Evolutionary conservation across 148 eudicot species (phyloP), one percentile per base, ranked within the genome.

Genomic region (Drosera capensis): DNA sequence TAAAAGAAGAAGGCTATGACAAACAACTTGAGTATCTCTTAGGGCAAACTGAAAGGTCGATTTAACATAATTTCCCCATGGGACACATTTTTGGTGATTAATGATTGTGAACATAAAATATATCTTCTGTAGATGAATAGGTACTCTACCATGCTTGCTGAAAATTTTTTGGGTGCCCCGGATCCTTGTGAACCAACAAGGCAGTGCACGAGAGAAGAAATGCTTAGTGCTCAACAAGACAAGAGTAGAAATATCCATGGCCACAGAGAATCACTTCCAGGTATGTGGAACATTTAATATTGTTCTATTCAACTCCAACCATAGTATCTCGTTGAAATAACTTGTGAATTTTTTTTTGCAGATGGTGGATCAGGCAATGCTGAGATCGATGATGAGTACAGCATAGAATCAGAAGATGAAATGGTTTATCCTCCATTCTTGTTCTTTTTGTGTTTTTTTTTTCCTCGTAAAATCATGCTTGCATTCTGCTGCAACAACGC

Each of bases 81-180:
- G n/a, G n/a, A n/a, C n/a, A n/a, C n/a, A 51, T 22, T 21, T 16
- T 48, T 64, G 28, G 52, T 29, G 48, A 12, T 14, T 29, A 47
- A 46, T 64, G 40, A 28, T 53, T n/a, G n/a, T n/a, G n/a, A 48
- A 46, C 28, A 17, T 52, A 51, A 58, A 34, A 12, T 35, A 41
- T 45, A 57, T 46, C 45, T 54, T 18, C 38, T 44, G 57, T 48
- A 45, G 54, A 47, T 49, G 62, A 47, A 21, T 63, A 92, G 99
- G 83, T 92, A 92, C 62, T 92, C 99, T 37, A 81, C 80, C 46
- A 92, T 92, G 99, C 75, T 92, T 39, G 99, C 99, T 40, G 95
- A 92, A 66, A 92, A 92, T 64, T 94, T 92, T 40, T 57, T 81
- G 28, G 70, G 63, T 46, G 31, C 83, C 25, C 68, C 80, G 49